Evolutionary conservation across 2,329 filamentous ascomycete genomes (phyloP).

Genomic region (Hypoxylon sp.): DNA sequence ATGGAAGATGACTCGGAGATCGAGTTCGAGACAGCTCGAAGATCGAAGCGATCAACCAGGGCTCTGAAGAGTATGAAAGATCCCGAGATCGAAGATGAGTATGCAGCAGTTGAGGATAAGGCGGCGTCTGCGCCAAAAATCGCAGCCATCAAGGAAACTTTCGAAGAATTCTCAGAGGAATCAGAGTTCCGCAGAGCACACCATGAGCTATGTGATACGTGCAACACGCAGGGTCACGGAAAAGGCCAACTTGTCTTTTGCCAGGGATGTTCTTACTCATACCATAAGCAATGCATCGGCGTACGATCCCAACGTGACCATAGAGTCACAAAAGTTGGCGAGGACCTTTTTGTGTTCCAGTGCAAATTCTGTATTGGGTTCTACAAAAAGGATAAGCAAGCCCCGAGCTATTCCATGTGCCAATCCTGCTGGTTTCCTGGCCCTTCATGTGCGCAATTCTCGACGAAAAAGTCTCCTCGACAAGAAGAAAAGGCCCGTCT

Average conservation of each 20-base stretch:
- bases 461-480: slow-evolving; percentile 73
- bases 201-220: slow-evolving; percentile 75
- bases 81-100: slow-evolving; percentile 66
- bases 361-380: slow-evolving; percentile 84
- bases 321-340: slow-evolving; percentile 82
- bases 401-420: slow-evolving; percentile 77
- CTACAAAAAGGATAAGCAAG: slow-evolving; percentile 72
- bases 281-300: slow-evolving; percentile 85
- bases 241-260: slow-evolving; percentile 83
- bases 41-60: slow-evolving; percentile 58
- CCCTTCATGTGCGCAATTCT: slow-evolving; percentile 76
- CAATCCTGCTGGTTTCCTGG: slow-evolving; percentile 73
- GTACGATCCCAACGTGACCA: slow-evolving; percentile 80
- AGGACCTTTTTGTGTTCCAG: slow-evolving; percentile 84
- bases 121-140: slow-evolving; percentile 59
- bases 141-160: slow-evolving; percentile 76
- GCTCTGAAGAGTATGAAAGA: slow-evolving; percentile 59
- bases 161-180: slow-evolving; percentile 67
- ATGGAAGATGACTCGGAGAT: slow-evolving; percentile 54
- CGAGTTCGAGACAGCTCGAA: slow-evolving; percentile 61
- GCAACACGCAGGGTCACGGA: slow-evolving; percentile 61
- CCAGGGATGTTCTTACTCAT: slow-evolving; percentile 87
- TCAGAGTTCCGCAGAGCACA: slow-evolving; percentile 77
- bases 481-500: slow-evolving; percentile 86
- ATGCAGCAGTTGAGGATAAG: slow-evolving; percentile 59